These are phyloP conservation scores for Kodamaea suecica DNA, from an alignment of 1,139 yeast genomes.

Conservation along the genomic window DNA sequence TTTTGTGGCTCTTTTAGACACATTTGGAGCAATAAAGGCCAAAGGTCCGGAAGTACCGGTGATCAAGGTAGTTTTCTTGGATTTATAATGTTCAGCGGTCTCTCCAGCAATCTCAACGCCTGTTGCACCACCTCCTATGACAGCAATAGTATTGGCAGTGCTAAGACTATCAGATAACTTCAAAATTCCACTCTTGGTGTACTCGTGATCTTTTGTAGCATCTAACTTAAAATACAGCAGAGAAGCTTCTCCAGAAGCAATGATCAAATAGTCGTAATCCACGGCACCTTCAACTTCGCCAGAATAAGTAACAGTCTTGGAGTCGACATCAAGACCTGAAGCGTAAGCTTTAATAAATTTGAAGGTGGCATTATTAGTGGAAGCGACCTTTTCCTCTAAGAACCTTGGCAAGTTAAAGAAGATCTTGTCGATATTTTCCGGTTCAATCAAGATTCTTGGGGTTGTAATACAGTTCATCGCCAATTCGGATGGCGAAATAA, in stretches of 20 bases:
- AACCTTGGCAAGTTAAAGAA: conserved; percentile 19
- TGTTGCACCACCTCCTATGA: conserved; percentile 41
- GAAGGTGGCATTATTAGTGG: conserved; percentile 14
- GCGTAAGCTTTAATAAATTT: conserved; percentile 22
- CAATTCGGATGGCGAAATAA: conserved; percentile 18
- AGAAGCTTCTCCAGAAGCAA: conserved; percentile 33
- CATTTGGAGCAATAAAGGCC: conserved; percentile 13
- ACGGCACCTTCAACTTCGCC: conserved; percentile 11
- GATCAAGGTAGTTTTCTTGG: conserved; percentile 23
- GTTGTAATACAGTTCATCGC: conserved; percentile 23
- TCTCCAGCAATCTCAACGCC: conserved; percentile 43
- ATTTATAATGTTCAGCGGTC: conserved; percentile 21
- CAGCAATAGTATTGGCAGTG: conserved; percentile 25
- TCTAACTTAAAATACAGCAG: conserved; percentile 27
- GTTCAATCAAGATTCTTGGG: conserved; percentile 33
- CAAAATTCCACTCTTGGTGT: conserved; percentile 16
- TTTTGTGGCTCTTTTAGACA: conserved; percentile 16
- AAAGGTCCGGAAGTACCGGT: conserved; percentile 29
- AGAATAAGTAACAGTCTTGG: conserved; percentile 12
- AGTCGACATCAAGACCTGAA: conserved; percentile 21
- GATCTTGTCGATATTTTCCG: conserved; percentile 18
- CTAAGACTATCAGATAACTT: conserved; percentile 16
- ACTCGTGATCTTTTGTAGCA: conserved; percentile 11
- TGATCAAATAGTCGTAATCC: conserved; percentile 29
- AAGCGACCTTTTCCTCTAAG: conserved; percentile 13